Evolutionary conservation across 2,329 filamentous ascomycete genomes (phyloP).

Genomic region (Didymella lethalis): DNA sequence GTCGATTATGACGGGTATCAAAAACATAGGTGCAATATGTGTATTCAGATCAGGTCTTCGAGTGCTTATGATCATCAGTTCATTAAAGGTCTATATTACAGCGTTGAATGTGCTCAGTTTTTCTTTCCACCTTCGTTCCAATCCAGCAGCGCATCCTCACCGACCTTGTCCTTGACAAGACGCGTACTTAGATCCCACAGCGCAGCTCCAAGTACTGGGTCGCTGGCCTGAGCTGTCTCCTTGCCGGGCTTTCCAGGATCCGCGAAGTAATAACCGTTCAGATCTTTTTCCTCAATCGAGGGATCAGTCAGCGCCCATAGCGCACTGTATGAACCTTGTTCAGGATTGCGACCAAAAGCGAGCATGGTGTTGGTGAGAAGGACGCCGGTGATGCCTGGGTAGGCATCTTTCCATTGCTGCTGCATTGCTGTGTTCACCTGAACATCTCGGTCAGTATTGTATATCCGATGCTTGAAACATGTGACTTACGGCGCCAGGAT

Average conservation of each 20-base stretch:
- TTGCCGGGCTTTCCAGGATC: constrained; percentile 52
- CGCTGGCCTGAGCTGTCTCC: constrained; percentile 52
- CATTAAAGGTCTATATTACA: no score
- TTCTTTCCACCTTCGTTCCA: constrained; percentile 36
- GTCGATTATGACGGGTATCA: no score
- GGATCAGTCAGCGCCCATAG: constrained; percentile 52
- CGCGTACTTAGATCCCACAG: constrained; percentile 54
- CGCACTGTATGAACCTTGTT: constrained; percentile 57
- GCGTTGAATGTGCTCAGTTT: neutral
- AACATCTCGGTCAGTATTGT: neutral
- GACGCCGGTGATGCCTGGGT: constrained; percentile 53
- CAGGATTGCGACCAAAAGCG: constrained; percentile 46
- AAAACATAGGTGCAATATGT: no score
- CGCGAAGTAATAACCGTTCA: constrained; percentile 56
- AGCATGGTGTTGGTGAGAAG: constrained; percentile 50
- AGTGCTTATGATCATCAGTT: no score
- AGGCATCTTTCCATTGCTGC: constrained; percentile 57
- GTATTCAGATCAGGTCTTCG: no score
- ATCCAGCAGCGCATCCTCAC: constrained; percentile 49
- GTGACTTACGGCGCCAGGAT: constrained; percentile 47
- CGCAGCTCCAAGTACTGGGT: constrained; percentile 49
- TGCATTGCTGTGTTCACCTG: neutral
- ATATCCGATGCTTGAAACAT: constrained; percentile 46
- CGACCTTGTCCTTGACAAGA: constrained; percentile 54
- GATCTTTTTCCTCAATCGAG: constrained; percentile 53